phyloP scores from a whole-genome alignment of 768 basidiomycete genomes.

The Cystobasidium onofrii region DNA sequence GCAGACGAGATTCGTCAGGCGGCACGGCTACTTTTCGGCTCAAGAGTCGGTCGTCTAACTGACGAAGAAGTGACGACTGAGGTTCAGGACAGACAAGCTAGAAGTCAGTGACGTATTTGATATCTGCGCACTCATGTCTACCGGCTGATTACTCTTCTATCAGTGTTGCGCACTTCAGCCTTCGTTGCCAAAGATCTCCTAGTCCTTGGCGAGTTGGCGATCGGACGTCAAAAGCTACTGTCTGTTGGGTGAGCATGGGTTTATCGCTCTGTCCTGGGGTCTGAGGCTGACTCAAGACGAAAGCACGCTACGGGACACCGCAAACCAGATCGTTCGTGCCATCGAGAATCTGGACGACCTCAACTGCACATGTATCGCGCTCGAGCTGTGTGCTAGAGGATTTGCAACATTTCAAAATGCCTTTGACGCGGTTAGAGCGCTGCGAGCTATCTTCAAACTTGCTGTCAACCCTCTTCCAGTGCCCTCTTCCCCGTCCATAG shows the following conservation, averaged over 20 bases:
- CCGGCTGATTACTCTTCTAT: not conserved
- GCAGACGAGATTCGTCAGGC: constrained; percentile 68
- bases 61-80: constrained; percentile 59
- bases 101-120: constrained; percentile 48
- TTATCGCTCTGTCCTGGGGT: not conserved
- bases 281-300: not conserved
- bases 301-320: constrained; percentile 72
- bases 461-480: constrained; percentile 63
- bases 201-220: constrained; percentile 27
- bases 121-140: not conserved
- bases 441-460: constrained; percentile 72
- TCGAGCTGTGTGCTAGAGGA: constrained; percentile 82
- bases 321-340: constrained; percentile 69
- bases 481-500: constrained; percentile 43
- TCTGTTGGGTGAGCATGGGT: constrained; percentile 1
- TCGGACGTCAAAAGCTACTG: not conserved
- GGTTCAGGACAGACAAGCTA: constrained; percentile 59
- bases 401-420: constrained; percentile 93
- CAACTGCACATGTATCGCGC: constrained; percentile 57
- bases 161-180: not conserved
- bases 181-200: constrained; percentile 32
- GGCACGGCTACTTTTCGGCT: constrained; percentile 68
- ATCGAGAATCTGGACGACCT: constrained; percentile 58
- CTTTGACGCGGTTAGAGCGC: constrained; percentile 76
- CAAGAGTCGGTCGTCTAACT: constrained; percentile 58